Conservation (phyloP, 768 basidiomycete species). For the Clitopilus hobsonii region DNA sequence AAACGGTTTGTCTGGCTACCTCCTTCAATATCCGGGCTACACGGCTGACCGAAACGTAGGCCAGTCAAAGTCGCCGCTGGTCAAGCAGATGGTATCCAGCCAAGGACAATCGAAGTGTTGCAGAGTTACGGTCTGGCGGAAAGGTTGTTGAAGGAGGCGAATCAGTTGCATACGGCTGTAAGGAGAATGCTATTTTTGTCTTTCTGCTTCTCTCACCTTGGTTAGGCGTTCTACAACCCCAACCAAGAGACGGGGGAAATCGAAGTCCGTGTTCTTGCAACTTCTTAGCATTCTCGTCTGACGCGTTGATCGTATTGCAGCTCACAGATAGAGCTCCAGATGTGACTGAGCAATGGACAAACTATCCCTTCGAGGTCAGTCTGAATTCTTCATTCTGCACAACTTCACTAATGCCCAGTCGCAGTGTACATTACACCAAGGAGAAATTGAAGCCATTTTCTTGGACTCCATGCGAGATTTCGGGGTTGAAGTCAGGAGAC, state of each 20-base stretch:
- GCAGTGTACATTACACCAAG: conserved; percentile 59
- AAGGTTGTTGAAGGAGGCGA: conserved; percentile 55
- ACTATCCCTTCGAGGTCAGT: conserved; percentile 66
- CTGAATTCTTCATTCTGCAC: neutral
- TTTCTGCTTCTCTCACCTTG: neutral
- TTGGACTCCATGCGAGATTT: conserved; percentile 45
- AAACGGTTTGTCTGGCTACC: conserved; percentile 32
- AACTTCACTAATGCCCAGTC: neutral
- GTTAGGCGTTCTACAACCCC: conserved; percentile 74
- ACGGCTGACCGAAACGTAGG: conserved; percentile 19
- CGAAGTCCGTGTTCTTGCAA: conserved; percentile 33
- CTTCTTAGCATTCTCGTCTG: neutral
- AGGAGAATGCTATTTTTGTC: conserved; percentile 15
- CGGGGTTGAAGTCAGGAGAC: conserved; percentile 47
- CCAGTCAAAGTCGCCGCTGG: conserved; percentile 46
- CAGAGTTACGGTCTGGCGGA: conserved; percentile 81
- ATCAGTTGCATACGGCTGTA: conserved; percentile 68
- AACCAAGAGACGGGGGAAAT: conserved; percentile 49
- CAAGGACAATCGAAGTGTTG: conserved; percentile 49
- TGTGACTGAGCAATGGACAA: conserved; percentile 55
- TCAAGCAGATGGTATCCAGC: conserved; percentile 59
- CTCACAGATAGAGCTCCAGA: conserved; percentile 60
- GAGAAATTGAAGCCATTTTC: conserved; percentile 57
- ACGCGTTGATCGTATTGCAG: conserved; percentile 26
- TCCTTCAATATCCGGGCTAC: neutral